Conservation (phyloP, 768 basidiomycete species). For the Kwoniella mangroviensis region DNA sequence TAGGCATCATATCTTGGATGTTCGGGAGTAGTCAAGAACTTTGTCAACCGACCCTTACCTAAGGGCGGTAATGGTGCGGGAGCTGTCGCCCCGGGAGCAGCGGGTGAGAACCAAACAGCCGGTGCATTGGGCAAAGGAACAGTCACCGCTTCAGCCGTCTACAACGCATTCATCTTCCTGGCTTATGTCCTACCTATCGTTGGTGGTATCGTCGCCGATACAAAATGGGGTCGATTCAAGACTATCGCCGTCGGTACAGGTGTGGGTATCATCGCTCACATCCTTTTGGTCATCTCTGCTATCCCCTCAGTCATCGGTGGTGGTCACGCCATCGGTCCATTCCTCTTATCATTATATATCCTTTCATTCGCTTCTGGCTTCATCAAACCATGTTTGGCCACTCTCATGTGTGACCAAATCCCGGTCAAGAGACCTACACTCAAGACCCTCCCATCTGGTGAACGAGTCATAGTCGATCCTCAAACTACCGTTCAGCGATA, state of each 20-base stretch:
- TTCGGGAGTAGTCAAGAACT: conserved; percentile 49
- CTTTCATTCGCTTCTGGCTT: conserved; percentile 54
- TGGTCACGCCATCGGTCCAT: conserved; percentile 39
- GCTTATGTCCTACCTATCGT: conserved; percentile 51
- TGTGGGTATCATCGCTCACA: conserved; percentile 51
- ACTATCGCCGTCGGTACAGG: conserved; percentile 48
- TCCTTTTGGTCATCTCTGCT: conserved; percentile 53
- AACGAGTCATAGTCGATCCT: conserved; percentile 55
- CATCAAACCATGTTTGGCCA: conserved; percentile 56
- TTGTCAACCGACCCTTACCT: conserved; percentile 49
- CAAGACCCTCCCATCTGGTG: conserved; percentile 42
- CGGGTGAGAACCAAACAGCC: conserved; percentile 39
- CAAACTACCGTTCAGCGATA: conserved; percentile 47
- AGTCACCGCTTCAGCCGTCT: conserved; percentile 42
- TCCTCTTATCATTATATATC: conserved; percentile 51
- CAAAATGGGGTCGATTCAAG: conserved; percentile 55
- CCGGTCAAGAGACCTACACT: conserved; percentile 48
- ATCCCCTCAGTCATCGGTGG: conserved; percentile 46
- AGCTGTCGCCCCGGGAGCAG: conserved; percentile 43
- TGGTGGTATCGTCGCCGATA: conserved; percentile 57
- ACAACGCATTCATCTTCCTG: conserved; percentile 50
- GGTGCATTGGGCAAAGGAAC: conserved; percentile 53
- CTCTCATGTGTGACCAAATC: conserved; percentile 55
- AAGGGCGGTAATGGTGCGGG: conserved; percentile 50
- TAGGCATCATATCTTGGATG: conserved; percentile 52